These are phyloP conservation scores for Penicillium sp. DNA, from an alignment of 2,329 filamentous ascomycete genomes.

Conservation along the genomic window DNA sequence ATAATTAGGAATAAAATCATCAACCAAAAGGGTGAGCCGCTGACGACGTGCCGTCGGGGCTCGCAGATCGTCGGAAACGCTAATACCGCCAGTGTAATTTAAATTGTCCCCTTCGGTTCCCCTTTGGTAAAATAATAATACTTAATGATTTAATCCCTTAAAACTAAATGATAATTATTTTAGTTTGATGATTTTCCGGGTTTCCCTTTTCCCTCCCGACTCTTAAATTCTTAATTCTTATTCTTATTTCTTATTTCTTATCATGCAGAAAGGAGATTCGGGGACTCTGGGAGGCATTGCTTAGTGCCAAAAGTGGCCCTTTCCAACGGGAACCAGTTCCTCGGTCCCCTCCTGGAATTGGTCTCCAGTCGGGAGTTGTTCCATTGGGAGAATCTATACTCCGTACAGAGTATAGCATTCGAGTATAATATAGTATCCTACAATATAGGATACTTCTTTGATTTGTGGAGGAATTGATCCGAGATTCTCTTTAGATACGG, in stretches of 20 bases:
- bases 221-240: conserved; percentile 6
- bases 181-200: background rate
- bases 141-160: no score
- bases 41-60: conserved; percentile 49
- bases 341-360: conserved; percentile 36
- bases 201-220: background rate
- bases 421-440: background rate
- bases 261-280: conserved; percentile 11
- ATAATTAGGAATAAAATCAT: background rate
- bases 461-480: conserved; percentile 1
- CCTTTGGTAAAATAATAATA: background rate
- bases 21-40: conserved; percentile 40
- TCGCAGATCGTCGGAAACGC: conserved; percentile 45
- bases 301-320: conserved; percentile 26
- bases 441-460: background rate
- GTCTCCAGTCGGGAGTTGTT: conserved; percentile 12
- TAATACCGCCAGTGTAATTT: conserved; percentile 21
- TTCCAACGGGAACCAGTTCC: conserved; percentile 41
- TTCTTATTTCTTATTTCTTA: conserved; percentile 11
- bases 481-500: background rate
- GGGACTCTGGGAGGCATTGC: conserved; percentile 15
- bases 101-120: background rate
- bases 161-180: no score
- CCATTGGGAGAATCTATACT: background rate
- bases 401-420: no score